Evolutionary conservation across 495 filamentous ascomycete species (phyloP), one percentile per base, ranked within the genome.

Genomic region (Filosporella fistucella): DNA sequence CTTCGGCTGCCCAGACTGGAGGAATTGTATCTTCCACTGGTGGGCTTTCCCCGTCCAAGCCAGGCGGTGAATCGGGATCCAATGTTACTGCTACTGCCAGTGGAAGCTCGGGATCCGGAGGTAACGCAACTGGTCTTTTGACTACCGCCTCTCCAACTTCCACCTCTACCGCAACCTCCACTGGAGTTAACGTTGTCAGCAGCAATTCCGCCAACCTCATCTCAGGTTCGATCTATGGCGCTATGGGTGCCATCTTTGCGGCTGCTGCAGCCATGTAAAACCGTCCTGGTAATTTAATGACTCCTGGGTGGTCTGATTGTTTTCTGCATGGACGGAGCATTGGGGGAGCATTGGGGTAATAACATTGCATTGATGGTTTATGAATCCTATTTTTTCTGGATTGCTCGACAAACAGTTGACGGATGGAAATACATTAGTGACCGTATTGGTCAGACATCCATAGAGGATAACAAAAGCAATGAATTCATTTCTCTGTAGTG

Each of bases 211-310:
- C 41, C 1, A 29, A 24, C 14, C 18, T 30, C 22, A 11, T 56
- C 18, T 45, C 49, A 2, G 47, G 53, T 22, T 57, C 57, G 3
- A 25, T 56, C 33, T 18, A 52, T 33, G 46, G 17, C 25, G 46
- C 22, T 44, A 33, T 57, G 2, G 57, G 41, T 51, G 50, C 43
- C 28, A 8, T 54, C 17, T 16, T 49, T 14, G 49, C 42, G 39
- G 57, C 47, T 13, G 16, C 46, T 7, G 42, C 35, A 7, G 50
- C 48, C n/a, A 47, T 60, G 53, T 60, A 60, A 54, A 45, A 35
- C 37, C 25, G 7, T 6, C 18, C n/a, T 23, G 18, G 21, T 41
- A 12, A 41, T 24, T 22, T 41, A n/a, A n/a, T n/a, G n/a, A n/a
- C n/a, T n/a, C n/a, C n/a, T n/a, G n/a, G n/a, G n/a, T 28, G 40